Percentiles rank a stretch among this genome's conserved stretches.
Evolutionary conservation across 2,329 filamentous ascomycete species (phyloP).

Genomic region (Periconia macrospinosa): DNA sequence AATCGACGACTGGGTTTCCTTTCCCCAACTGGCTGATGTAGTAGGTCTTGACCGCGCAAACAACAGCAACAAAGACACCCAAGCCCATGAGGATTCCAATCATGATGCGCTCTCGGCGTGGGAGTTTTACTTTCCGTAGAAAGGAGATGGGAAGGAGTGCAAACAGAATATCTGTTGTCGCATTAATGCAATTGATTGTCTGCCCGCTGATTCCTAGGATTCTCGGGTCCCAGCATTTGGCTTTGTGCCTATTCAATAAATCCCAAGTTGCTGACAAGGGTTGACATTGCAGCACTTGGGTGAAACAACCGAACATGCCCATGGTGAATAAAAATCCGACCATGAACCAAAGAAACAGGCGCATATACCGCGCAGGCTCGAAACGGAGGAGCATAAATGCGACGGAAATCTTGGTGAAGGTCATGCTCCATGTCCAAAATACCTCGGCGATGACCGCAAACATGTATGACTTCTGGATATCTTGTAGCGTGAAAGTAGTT

Average conservation of each 20-base stretch:
- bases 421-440: slow-evolving; percentile 24
- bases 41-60: slow-evolving; percentile 19
- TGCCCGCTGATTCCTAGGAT: slow-evolving; percentile 9
- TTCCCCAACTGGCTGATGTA: background rate
- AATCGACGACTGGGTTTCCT: slow-evolving; percentile 6
- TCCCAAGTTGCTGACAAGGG: slow-evolving; percentile 18
- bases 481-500: slow-evolving; percentile 10
- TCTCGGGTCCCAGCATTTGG: slow-evolving; percentile 15
- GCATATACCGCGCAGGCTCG: slow-evolving; percentile 12
- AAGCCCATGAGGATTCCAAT: slow-evolving; percentile 21
- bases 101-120: slow-evolving; percentile 18
- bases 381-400: slow-evolving; percentile 21
- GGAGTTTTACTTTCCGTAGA: slow-evolving; percentile 20
- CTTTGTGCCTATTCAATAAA: slow-evolving; percentile 4
- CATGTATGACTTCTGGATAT: slow-evolving; percentile 9
- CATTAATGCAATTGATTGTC: slow-evolving; percentile 12
- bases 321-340: slow-evolving; percentile 14
- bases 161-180: slow-evolving; percentile 20
- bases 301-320: slow-evolving; percentile 15
- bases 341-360: slow-evolving; percentile 16
- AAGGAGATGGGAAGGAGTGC: slow-evolving; percentile 20
- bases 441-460: slow-evolving; percentile 19
- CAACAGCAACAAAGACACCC: slow-evolving; percentile 17
- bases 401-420: slow-evolving; percentile 18
- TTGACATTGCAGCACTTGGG: slow-evolving; percentile 16